Conservation (phyloP, 495 filamentous ascomycete species). For the Annulohypoxylon bovei region DNA sequence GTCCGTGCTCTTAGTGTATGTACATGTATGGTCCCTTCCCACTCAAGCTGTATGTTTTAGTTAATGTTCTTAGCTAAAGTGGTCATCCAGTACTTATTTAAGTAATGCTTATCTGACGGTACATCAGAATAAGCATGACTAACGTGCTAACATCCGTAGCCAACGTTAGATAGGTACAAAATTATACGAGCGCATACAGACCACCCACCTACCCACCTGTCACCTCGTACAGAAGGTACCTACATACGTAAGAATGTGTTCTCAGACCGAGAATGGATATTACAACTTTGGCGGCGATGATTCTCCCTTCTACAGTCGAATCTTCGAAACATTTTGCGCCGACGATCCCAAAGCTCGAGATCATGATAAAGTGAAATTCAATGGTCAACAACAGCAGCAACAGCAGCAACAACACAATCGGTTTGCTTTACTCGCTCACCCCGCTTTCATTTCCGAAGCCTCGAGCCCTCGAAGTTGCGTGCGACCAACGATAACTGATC, state of each 20-base stretch:
- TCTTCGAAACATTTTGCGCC: conserved; percentile 37
- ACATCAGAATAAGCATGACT: conserved; percentile 1
- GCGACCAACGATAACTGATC: conserved; percentile 30
- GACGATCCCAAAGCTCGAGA: conserved; percentile 22
- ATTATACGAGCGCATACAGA: background rate
- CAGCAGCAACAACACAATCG: conserved; percentile 21
- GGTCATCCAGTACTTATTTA: conserved; percentile 1
- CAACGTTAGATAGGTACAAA: conserved; percentile 20
- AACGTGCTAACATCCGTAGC: background rate
- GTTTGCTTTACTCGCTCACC: conserved; percentile 25
- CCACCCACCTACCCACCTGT: background rate
- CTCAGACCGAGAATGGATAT: conserved; percentile 28
- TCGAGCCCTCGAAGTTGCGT: conserved; percentile 35
- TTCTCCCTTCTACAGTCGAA: conserved; percentile 40
- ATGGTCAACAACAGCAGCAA: conserved; percentile 7
- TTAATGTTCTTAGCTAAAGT: background rate
- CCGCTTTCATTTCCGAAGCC: conserved; percentile 37
- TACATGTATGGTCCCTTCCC: conserved; percentile 2
- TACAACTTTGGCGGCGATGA: conserved; percentile 31
- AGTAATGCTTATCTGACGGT: conserved; percentile 19
- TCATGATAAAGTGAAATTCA: conserved; percentile 36
- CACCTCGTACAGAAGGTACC: conserved; percentile 8
- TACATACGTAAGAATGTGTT: conserved; percentile 40
- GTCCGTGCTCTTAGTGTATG: conserved; percentile 13
- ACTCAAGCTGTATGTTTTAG: conserved; percentile 5